Evolutionary conservation across 2,329 filamentous ascomycete species (phyloP), one percentile per base, ranked within the genome.

Genomic region (Colletotrichum theobromicola): DNA sequence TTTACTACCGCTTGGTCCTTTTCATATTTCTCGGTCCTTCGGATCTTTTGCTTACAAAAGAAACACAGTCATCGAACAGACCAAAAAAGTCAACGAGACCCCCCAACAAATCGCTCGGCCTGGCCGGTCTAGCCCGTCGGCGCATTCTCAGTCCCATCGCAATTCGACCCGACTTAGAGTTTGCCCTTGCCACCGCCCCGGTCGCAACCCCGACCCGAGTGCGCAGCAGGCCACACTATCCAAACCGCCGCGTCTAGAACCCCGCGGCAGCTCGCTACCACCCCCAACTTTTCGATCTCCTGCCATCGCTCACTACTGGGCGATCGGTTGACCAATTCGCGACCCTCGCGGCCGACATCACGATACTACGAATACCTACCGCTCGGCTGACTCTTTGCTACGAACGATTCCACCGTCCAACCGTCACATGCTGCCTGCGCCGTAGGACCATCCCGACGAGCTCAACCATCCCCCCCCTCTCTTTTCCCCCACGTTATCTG

Each of bases 141-240:
- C 72, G 62, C 46, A 72, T 61, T 62, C 57, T 62, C 50, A 57
- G 21, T 26, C 53, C 26, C 24, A 28, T 28, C 26, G 50, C 70
- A 68, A 62, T 63, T 63, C 34, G 46, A 66, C 62, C 61, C 68
- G 68, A 72, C 72, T 72, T 66, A 74, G 62, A 74, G 68, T 74
- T 74, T 67, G 72, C 62, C 72, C 68, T 72, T 72, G 72, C 72
- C 72, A 74, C 72, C 55, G 72, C 72, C 72, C 72, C 68, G 68
- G 72, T 72, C 57, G 72, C 68, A 63, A 58, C 68, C 62, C 72
- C 68, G 72, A 74, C 67, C 67, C 72, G 67, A 71, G 53, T 50
- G 16, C 62, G 68, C 62, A 72, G 67, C 32, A 74, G 61, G 55
- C 68, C 61, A 72, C 72, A 30, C 68, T 62, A 74, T 57, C 72